Conservation (phyloP, 2,329 filamentous ascomycete species). For the Dryadomyces sulphureus region DNA sequence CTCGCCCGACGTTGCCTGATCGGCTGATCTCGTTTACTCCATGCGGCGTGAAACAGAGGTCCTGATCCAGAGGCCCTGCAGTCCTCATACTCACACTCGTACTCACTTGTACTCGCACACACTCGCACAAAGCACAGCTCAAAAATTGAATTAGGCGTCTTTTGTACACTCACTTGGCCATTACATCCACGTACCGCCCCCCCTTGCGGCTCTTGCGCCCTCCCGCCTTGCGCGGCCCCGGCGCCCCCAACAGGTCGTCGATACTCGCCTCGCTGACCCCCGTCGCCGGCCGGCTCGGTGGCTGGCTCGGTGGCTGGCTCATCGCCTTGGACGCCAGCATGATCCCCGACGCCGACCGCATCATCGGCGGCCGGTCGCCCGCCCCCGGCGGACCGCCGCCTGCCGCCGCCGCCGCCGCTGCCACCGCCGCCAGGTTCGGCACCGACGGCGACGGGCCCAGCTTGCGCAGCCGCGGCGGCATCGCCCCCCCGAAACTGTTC, state of each 20-base stretch:
- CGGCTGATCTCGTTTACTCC: too few relatives aligned
- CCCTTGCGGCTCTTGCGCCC: conserved; percentile 56
- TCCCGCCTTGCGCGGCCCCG: conserved; percentile 50
- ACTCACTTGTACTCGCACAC: too few relatives aligned
- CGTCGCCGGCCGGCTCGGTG: conserved; percentile 57
- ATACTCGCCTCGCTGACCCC: conserved; percentile 89
- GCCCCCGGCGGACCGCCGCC: background rate
- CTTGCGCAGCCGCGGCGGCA: conserved; percentile 16
- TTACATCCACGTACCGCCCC: conserved; percentile 88
- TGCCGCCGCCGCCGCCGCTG: conserved; percentile 26
- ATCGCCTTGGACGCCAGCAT: conserved; percentile 18
- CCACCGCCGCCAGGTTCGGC: conserved; percentile 12
- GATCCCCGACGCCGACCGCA: conserved; percentile 30
- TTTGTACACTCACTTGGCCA: too few relatives aligned
- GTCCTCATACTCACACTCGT: too few relatives aligned
- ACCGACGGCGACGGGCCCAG: conserved; percentile 8
- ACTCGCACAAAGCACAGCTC: too few relatives aligned
- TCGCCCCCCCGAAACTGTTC: conserved; percentile 6
- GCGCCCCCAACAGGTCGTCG: conserved; percentile 74
- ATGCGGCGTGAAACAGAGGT: too few relatives aligned
- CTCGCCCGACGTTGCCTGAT: too few relatives aligned
- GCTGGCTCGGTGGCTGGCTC: conserved; percentile 23
- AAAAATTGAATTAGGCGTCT: too few relatives aligned
- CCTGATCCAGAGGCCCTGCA: too few relatives aligned
- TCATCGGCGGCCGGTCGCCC: conserved; percentile 12